Percentiles rank a stretch among this genome's conserved stretches.
Conservation (phyloP, 768 basidiomycete genomes). For the Tulasnella calospora region DNA sequence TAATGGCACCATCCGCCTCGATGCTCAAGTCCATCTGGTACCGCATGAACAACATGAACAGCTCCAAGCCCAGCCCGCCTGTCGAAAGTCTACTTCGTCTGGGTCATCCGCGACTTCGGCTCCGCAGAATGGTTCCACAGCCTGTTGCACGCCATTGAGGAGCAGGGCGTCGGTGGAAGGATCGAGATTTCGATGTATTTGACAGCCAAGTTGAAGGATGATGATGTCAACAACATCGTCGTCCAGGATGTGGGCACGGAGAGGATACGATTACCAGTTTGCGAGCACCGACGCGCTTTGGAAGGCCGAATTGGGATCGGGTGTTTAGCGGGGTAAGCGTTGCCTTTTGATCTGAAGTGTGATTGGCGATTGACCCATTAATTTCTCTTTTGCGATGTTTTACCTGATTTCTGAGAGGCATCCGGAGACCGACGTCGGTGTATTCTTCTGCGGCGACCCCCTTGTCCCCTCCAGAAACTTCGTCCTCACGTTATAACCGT, state of each 20-base stretch:
- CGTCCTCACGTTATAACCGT: background rate
- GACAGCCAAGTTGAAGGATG: conserved; percentile 83
- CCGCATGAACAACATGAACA: conserved; percentile 62
- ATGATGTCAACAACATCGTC: conserved; percentile 71
- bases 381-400: background rate
- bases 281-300: conserved; percentile 88
- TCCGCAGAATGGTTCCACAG: conserved; percentile 93
- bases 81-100: conserved; percentile 90
- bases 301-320: conserved; percentile 80
- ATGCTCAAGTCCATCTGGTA: conserved; percentile 95
- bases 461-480: conserved; percentile 53
- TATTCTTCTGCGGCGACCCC: conserved; percentile 93
- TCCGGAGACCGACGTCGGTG: conserved; percentile 83
- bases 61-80: conserved; percentile 37
- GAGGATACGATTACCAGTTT: conserved; percentile 85
- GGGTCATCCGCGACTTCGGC: conserved; percentile 93
- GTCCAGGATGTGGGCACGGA: conserved; percentile 84
- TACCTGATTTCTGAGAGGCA: conserved; percentile 72
- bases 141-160: conserved; percentile 80
- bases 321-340: conserved; percentile 46
- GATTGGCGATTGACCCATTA: background rate
- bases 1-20: conserved; percentile 91
- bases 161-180: conserved; percentile 75
- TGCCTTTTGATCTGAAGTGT: background rate
- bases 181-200: conserved; percentile 67